These are phyloP conservation scores for Conoideocrella luteorostrata DNA, from an alignment of 2,329 filamentous ascomycete genomes.

Conservation along the genomic window DNA sequence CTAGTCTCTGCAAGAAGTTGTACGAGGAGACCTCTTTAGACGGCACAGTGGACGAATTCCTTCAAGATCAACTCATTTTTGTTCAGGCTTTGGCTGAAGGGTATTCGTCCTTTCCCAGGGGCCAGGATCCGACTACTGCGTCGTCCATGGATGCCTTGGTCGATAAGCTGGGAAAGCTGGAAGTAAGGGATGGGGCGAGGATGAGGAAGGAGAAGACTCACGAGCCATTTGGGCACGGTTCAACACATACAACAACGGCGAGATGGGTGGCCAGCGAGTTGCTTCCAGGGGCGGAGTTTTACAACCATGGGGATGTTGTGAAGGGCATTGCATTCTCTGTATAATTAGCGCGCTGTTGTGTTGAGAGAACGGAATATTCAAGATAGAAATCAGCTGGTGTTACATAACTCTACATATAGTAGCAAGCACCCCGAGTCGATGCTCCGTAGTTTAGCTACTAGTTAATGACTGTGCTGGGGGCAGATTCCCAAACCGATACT, in stretches of 20 bases:
- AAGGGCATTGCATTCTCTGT: slow-evolving; percentile 34
- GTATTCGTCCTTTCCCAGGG: slow-evolving; percentile 38
- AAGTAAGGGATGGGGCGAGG: slow-evolving; percentile 15
- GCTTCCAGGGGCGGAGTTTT: slow-evolving; percentile 42
- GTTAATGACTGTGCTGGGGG: too few relatives aligned
- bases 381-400: too few relatives aligned
- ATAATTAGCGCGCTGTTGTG: not conserved
- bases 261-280: slow-evolving; percentile 52
- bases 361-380: too few relatives aligned
- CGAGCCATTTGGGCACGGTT: slow-evolving; percentile 50
- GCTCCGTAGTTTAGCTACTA: too few relatives aligned
- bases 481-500: slow-evolving; percentile 36
- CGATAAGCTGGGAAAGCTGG: slow-evolving; percentile 14
- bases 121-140: slow-evolving; percentile 11
- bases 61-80: slow-evolving; percentile 56
- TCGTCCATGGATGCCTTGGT: slow-evolving; percentile 19
- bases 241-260: slow-evolving; percentile 51
- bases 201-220: slow-evolving; percentile 37
- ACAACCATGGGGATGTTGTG: slow-evolving; percentile 43
- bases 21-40: slow-evolving; percentile 36
- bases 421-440: too few relatives aligned
- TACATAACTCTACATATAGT: not conserved
- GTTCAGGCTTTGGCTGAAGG: slow-evolving; percentile 54
- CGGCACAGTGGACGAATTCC: slow-evolving; percentile 47
- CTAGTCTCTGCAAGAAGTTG: slow-evolving; percentile 39